These are phyloP conservation scores for Phytophthora ohioensis DNA, from an alignment of 352 stramenopile genomes.

Conservation along the genomic window DNA sequence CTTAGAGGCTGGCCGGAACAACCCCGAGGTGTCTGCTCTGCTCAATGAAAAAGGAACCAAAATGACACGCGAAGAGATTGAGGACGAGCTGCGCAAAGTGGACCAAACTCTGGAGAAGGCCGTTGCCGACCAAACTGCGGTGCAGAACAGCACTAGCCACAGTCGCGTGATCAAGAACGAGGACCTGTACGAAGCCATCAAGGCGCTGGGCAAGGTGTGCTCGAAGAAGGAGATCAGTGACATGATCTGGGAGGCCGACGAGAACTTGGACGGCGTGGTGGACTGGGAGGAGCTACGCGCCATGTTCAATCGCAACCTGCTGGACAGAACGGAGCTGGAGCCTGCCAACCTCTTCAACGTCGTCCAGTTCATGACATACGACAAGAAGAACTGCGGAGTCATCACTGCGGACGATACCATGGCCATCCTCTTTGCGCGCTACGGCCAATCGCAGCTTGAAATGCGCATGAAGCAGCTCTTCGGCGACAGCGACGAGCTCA, in stretches of 20 bases:
- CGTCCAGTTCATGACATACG: constrained; percentile 98
- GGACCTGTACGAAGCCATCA: constrained; percentile 95
- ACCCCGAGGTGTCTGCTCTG: constrained; percentile 76
- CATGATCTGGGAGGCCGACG: constrained; percentile 99
- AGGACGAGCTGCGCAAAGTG: constrained; percentile 75
- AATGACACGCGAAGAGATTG: constrained; percentile 83
- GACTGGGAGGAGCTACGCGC: constrained; percentile 96
- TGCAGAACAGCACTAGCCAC: constrained; percentile 58
- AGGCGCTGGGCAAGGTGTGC: constrained; percentile 92
- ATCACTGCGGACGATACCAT: constrained; percentile 98
- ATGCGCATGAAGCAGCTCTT: constrained; percentile 93
- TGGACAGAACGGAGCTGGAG: constrained; percentile 96
- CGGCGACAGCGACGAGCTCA: constrained; percentile 86
- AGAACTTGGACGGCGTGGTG: constrained; percentile 95
- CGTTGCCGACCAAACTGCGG: constrained; percentile 48
- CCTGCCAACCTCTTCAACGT: constrained; percentile 97
- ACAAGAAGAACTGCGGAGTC: constrained; percentile 94
- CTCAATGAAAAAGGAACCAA: constrained; percentile 83
- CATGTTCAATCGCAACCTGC: constrained; percentile 97
- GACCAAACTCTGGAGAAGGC: constrained; percentile 69
- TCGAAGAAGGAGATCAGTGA: constrained; percentile 97
- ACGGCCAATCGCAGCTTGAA: constrained; percentile 90
- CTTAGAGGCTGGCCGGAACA: constrained; percentile 67
- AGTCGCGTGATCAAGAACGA: constrained; percentile 89
- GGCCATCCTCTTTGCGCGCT: constrained; percentile 97